Evolutionary conservation across 2,329 filamentous ascomycete species (phyloP), one percentile per base, ranked within the genome.

Genomic region (Stagonosporopsis chrysanthemi): DNA sequence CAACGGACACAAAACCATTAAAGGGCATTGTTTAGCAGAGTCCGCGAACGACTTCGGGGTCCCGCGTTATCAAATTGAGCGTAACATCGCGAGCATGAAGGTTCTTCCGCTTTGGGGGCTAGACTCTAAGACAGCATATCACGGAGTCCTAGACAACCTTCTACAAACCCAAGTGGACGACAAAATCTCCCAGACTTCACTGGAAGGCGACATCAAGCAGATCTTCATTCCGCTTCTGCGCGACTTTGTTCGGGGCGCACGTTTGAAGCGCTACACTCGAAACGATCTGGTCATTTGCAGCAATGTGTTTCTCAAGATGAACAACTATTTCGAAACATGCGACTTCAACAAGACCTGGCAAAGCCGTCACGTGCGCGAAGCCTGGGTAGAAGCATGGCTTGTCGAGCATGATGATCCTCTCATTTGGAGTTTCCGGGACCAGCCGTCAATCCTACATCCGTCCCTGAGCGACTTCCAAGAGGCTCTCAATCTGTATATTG

Each of bases 271-370:
- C 77, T 41, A 75, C 77, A 23, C 6, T 22, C 14, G 68, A 77
- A 28, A 72, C 75, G 1, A 70, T 77, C 52, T 73, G 67, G 22
- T 75, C 77, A 67, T 75, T 74, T 1, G 65, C 65, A 41, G 70
- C 73, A 26, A 73, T 79, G 77, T 77, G 17, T 61, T 79, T 12
- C 66, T 79, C 36, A 77, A 78, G 49, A 67, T 80, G 58, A 82
- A 76, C 66, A 79, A 69, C 22, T 82, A 75, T 67, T 81, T 82
- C 43, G 72, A 80, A 56, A 74, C 79, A 66, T 81, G 73, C 74
- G 62, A 66, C 70, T 58, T 33, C 14, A 28, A 40, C 38, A 40
- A 40, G 19, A 40, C 38, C 19, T 40, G 38, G 38, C 38, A 40
- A 7, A 40, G 38, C 38, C 7, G 22, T 3, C 38, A 40, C 19